These are phyloP conservation scores for Suillus hirtellus DNA, from an alignment of 768 basidiomycete species.

Conservation along the genomic window DNA sequence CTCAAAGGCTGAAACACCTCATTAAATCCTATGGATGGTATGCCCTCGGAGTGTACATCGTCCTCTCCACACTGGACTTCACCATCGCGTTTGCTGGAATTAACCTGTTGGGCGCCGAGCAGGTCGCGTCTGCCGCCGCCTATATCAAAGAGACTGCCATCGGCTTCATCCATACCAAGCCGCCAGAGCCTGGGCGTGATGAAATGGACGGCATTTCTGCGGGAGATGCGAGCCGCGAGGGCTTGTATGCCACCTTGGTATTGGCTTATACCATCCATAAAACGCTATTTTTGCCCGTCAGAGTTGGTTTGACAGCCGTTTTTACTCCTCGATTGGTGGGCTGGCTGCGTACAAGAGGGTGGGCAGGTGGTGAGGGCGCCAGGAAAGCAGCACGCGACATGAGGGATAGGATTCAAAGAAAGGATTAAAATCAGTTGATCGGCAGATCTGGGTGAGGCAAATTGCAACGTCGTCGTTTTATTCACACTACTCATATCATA, in stretches of 20 bases:
- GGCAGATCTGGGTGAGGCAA: neutral
- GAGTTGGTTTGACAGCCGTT: conserved; percentile 86
- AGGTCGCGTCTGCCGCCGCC: conserved; percentile 70
- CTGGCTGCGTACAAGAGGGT: conserved; percentile 80
- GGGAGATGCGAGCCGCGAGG: conserved; percentile 53
- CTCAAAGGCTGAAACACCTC: conserved; percentile 75
- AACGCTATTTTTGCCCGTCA: conserved; percentile 84
- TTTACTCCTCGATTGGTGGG: conserved; percentile 84
- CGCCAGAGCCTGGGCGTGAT: conserved; percentile 67
- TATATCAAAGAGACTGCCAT: conserved; percentile 52
- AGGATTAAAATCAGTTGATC: neutral
- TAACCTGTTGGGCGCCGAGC: conserved; percentile 86
- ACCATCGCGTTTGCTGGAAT: conserved; percentile 80
- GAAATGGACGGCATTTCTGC: conserved; percentile 51
- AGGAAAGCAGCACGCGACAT: conserved; percentile 56
- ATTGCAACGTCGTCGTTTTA: neutral
- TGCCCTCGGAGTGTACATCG: conserved; percentile 85
- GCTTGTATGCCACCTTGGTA: conserved; percentile 88
- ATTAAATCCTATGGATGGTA: conserved; percentile 96
- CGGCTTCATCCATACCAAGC: conserved; percentile 47
- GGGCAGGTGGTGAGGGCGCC: conserved; percentile 75
- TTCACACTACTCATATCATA: conserved; percentile 7
- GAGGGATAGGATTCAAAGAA: conserved; percentile 34
- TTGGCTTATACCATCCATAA: conserved; percentile 97
- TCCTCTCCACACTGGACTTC: conserved; percentile 79